Evolutionary conservation across 805 yeast genomes (phyloP).

Genomic region (Lipomyces sp.): DNA sequence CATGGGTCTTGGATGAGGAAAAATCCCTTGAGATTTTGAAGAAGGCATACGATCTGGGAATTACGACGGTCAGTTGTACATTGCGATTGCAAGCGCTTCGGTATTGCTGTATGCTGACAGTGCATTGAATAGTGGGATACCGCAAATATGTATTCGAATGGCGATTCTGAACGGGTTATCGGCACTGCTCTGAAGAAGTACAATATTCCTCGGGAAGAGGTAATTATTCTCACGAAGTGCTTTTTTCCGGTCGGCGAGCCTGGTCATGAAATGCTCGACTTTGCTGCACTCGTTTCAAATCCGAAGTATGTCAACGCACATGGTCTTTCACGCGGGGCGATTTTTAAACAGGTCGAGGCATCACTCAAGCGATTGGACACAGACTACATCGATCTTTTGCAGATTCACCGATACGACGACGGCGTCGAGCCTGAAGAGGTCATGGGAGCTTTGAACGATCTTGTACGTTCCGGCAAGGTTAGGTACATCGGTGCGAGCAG

Average conservation of each 20-base stretch:
- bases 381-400: slow-evolving; percentile 48
- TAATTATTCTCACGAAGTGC: slow-evolving; percentile 53
- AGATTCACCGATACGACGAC: slow-evolving; percentile 55
- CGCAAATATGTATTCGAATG: slow-evolving; percentile 46
- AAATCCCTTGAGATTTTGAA: slow-evolving; percentile 3
- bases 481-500: slow-evolving; percentile 65
- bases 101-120: too few species aligned
- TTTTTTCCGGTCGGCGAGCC: not conserved
- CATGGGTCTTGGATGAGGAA: slow-evolving; percentile 6
- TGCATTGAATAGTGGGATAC: slow-evolving; percentile 36
- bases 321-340: slow-evolving; percentile 48
- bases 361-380: slow-evolving; percentile 46
- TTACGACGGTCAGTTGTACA: slow-evolving; percentile 34
- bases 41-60: slow-evolving; percentile 37
- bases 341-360: slow-evolving; percentile 45
- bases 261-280: not conserved
- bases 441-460: slow-evolving; percentile 55
- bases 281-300: not conserved
- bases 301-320: slow-evolving; percentile 34
- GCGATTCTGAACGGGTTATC: slow-evolving; percentile 42
- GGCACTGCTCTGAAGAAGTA: slow-evolving; percentile 53
- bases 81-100: too few species aligned
- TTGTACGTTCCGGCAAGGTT: slow-evolving; percentile 46
- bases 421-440: slow-evolving; percentile 50
- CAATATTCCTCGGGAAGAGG: slow-evolving; percentile 50